Base-by-base conservation (phyloP, 2,329 filamentous ascomycete genomes). In the Epichloe uncinata region DNA sequence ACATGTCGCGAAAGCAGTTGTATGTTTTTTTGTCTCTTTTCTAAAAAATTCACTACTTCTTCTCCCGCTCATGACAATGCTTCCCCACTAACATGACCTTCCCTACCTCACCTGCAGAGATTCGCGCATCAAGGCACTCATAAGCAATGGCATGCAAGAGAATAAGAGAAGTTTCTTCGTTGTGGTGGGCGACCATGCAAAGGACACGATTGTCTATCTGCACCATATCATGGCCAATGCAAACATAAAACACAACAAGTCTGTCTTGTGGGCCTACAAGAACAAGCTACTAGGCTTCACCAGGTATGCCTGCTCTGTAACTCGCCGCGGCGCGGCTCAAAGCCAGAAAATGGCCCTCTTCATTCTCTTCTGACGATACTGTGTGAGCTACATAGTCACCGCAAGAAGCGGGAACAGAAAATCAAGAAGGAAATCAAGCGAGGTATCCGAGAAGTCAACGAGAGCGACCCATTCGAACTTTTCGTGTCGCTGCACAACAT, bases 81-180 rank as follows among this genome's bases (percentile, higher is more conserved):
- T 11, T 9, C 26, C 26, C 26, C 26, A 30, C 26, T 30, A 30
- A 30, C 26, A 30, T 30, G 26, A 30, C 26, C 26, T 30, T 30
- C 26, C 26, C 26, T 9, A 30, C 20, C 34, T 3, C 20, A 4
- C 55, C 26, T 41, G 2, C 5, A 89, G 87, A 63, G 89, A 95
- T 69, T 85, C 86, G 71, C 86, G 89, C 68, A 95, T 96, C 61
- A 86, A 85, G 53, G 84, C 89, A 67, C 81, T 96, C 60, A 91
- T 96, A 63, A 81, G 84, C 66, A 96, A 95, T 85, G 85, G 86
- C 57, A 75, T 90, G 54, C 87, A 87, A 68, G 89, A 96, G 68
- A 96, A 95, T 79, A 97, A 97, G 73, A 81, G 93, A 67, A 95
- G 87, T 72, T 96, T 98, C 74, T 94, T 98, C 69, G 87, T 98